These are phyloP conservation scores for Xylariaceae sp. DNA, from an alignment of 2,329 filamentous ascomycete genomes.

Conservation along the genomic window DNA sequence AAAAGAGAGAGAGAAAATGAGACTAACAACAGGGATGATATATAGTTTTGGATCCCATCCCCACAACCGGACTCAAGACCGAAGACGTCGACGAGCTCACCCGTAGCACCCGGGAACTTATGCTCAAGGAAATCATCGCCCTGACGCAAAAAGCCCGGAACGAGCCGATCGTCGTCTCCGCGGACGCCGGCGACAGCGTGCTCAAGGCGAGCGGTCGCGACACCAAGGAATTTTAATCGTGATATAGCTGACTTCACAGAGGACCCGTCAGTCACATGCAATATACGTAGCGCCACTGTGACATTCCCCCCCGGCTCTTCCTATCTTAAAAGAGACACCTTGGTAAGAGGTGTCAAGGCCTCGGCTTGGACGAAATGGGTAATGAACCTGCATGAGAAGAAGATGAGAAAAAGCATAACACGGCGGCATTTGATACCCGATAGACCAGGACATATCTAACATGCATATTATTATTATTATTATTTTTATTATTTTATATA, in stretches of 20 bases:
- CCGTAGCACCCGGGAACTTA: conserved; percentile 62
- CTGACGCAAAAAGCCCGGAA: conserved; percentile 49
- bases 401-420: background rate
- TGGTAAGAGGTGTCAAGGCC: conserved; percentile 12
- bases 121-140: conserved; percentile 61
- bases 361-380: conserved; percentile 10
- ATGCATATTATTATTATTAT: background rate
- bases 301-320: too few species aligned
- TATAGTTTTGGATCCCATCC: conserved; percentile 72
- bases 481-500: too few species aligned
- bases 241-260: too few species aligned
- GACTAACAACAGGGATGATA: background rate
- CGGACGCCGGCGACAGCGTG: conserved; percentile 25
- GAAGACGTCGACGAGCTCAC: conserved; percentile 74
- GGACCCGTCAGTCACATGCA: too few species aligned
- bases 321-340: too few species aligned
- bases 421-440: background rate
- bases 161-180: conserved; percentile 26
- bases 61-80: conserved; percentile 64
- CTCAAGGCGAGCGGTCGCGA: conserved; percentile 31
- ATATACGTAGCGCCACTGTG: too few species aligned
- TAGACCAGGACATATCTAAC: background rate
- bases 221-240: too few species aligned
- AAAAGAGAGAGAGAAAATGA: too few species aligned
- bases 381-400: background rate